phyloP scores from a whole-genome alignment of 768 basidiomycete genomes.

The Agaricus blazei region DNA sequence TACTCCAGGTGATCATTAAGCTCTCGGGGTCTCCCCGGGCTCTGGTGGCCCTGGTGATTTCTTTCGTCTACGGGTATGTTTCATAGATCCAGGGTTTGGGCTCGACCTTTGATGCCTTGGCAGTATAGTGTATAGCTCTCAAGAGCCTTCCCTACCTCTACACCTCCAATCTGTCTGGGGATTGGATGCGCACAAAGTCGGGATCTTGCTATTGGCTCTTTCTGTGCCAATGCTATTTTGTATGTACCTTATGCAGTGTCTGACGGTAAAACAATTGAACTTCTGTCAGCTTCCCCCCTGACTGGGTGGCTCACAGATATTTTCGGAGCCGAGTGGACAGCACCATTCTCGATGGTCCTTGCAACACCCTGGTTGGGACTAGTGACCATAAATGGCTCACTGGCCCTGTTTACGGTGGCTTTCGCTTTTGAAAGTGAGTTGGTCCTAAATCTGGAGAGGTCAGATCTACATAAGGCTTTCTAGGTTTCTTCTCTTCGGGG shows the following conservation, averaged over 20 bases:
- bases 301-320: conserved; percentile 57
- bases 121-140: conserved; percentile 43
- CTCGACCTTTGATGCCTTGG: not conserved
- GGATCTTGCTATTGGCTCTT: conserved; percentile 62
- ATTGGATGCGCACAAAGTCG: conserved; percentile 45
- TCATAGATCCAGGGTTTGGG: not conserved
- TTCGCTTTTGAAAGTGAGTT: conserved; percentile 52
- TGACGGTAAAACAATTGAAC: not conserved
- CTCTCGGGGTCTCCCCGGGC: conserved; percentile 47
- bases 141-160: conserved; percentile 55
- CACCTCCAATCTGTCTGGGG: conserved; percentile 47
- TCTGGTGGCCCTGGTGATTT: conserved; percentile 35
- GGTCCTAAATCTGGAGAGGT: not conserved
- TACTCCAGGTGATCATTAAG: conserved; percentile 34
- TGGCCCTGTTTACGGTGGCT: conserved; percentile 43
- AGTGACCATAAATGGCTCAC: conserved; percentile 38
- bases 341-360: conserved; percentile 40
- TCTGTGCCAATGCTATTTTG: conserved; percentile 63
- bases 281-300: conserved; percentile 45
- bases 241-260: conserved; percentile 22
- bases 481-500: conserved; percentile 61
- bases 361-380: conserved; percentile 63
- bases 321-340: conserved; percentile 51
- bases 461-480: conserved; percentile 1
- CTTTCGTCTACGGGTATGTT: conserved; percentile 52